Evolutionary conservation across 805 yeast species (phyloP), one percentile per base, ranked within the genome.

Genomic region (Metschnikowia continentalis): DNA sequence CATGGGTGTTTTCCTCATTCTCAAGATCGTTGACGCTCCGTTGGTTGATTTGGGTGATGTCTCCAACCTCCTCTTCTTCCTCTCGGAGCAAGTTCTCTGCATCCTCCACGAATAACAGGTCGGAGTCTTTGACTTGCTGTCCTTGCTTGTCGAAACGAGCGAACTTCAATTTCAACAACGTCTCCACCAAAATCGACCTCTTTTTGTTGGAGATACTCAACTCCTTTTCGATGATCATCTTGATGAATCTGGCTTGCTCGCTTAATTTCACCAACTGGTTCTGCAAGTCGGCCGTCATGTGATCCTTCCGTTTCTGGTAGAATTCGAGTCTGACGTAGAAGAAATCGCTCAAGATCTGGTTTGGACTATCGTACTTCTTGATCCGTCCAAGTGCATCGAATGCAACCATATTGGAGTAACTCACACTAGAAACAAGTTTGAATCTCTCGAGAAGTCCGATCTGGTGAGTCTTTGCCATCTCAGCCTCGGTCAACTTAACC

Each of bases 281-380:
- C 56, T 86, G 85, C 51, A 89, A 71, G 40, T 83, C 80, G 33
- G 77, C 79, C 11, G 87, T 80, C 75, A 89, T 70, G 63, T 78
- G 77, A 61, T 92, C 97, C 64, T 94, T 94, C 60, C 99, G 82
- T 64, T 83, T 86, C 71, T 90, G 97, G 67, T 94, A 94, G 66
- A 77, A 89, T 52, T 91, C 97, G 54, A 94, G 74, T 62, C 99
- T 80, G 13, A 94, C 88, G 61, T 77, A 86, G 66, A 85, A 94
- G 67, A 86, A 94, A 58, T 92, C 98, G 53, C 76, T 77, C 58
- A 94, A 74, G 46, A 94, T 92, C 42, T 90, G 92, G 56, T 81
- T 80, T 2, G 86, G 86, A 46, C 75, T 74, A 11, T 84, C 86
- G 67, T 90, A 94, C 66, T 82, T 89, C 64, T 86, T 87, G 61